These are phyloP conservation scores for Porcisia hertigi DNA, from an alignment of 208 protist genomes.

Conservation along the genomic window DNA sequence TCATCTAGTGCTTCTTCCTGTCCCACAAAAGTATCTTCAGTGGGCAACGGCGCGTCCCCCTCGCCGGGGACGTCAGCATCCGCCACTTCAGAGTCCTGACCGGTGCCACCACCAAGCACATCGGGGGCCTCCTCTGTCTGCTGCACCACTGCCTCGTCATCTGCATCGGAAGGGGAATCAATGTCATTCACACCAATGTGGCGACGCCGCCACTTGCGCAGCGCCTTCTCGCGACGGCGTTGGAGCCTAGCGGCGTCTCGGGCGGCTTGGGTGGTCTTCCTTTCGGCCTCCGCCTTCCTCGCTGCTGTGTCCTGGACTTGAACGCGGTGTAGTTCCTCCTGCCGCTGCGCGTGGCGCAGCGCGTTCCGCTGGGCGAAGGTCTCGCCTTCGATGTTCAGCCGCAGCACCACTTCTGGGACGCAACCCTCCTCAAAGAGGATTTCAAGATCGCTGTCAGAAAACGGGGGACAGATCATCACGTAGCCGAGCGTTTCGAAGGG, in stretches of 20 bases:
- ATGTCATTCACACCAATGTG: conserved; percentile 85
- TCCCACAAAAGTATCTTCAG: conserved; percentile 15
- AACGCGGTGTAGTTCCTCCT: conserved; percentile 12
- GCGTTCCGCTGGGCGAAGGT: conserved; percentile 39
- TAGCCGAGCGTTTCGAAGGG: conserved; percentile 90
- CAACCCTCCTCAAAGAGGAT: conserved; percentile 63
- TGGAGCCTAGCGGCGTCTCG: conserved; percentile 29
- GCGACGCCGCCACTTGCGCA: conserved; percentile 87
- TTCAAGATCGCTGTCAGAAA: conserved; percentile 78
- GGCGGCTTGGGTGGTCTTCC: conserved; percentile 13
- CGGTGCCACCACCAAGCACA: background rate
- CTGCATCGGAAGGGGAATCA: conserved; percentile 18
- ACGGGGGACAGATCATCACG: conserved; percentile 81
- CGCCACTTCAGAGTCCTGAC: conserved; percentile 27
- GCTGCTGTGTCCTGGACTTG: background rate
- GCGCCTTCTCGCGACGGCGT: conserved; percentile 45
- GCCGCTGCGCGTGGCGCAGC: conserved; percentile 12
- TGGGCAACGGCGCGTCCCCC: conserved; percentile 6
- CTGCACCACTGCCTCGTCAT: conserved; percentile 17
- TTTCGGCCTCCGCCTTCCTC: conserved; percentile 2
- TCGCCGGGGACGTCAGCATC: background rate
- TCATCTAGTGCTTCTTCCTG: conserved; percentile 72
- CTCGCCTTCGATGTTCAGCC: conserved; percentile 63
- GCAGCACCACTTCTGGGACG: conserved; percentile 78
- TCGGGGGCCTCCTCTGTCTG: conserved; percentile 13